These are phyloP conservation scores for Eruca vesicaria DNA, from an alignment of 441 rosid genomes.

Conservation along the genomic window DNA sequence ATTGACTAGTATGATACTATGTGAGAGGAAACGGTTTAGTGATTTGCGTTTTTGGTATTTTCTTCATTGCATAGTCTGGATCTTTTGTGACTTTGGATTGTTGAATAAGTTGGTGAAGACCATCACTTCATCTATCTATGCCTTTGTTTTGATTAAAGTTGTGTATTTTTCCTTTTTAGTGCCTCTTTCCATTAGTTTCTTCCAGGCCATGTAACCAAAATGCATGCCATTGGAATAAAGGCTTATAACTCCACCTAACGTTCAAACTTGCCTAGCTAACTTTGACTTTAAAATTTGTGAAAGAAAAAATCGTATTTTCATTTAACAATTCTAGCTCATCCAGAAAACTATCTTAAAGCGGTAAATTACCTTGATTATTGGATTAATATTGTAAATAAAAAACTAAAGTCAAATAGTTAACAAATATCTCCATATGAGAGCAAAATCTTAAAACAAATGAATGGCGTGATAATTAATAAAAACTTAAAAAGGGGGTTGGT, in stretches of 20 bases:
- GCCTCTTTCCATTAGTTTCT: background rate
- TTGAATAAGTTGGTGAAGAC: background rate
- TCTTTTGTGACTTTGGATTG: background rate
- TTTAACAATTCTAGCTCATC: too few relatives aligned
- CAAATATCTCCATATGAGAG: background rate
- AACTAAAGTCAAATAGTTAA: background rate
- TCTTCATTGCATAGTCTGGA: background rate
- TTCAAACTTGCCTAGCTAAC: background rate
- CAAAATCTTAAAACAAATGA: background rate
- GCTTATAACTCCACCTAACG: background rate
- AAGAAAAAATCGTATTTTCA: background rate
- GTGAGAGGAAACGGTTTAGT: background rate
- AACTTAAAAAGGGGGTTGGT: slow-evolving; percentile 9
- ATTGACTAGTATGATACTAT: background rate
- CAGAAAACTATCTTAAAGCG: too few relatives aligned
- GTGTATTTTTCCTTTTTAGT: background rate
- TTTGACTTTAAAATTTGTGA: background rate
- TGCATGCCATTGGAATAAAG: background rate
- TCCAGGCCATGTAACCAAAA: background rate
- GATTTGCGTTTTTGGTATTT: background rate
- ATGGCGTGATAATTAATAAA: background rate
- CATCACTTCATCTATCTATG: background rate
- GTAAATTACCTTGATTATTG: background rate
- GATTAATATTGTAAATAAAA: background rate
- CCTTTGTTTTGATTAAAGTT: background rate